A percentile compares a stretch with the other conserved stretches of the same genome.
Evolutionary conservation across 441 rosid genomes (phyloP).

Genomic region (Mallotus japonicus): DNA sequence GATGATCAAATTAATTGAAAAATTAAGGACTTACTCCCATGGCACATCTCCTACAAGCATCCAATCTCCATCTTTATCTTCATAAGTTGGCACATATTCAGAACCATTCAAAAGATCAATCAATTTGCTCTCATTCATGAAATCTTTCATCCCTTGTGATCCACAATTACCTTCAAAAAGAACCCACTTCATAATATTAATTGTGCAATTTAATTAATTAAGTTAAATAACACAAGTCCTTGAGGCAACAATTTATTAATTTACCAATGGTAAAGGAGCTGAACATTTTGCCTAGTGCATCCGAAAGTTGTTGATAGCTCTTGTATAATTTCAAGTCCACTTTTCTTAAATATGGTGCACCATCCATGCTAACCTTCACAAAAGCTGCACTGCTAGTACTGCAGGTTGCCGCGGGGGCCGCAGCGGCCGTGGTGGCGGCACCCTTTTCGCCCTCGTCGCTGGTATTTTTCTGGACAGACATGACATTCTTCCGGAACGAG

Average conservation of each 20-base stretch:
- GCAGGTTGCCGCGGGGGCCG: constrained; percentile 20
- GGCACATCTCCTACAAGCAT: constrained; percentile 99
- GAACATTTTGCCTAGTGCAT: constrained; percentile 83
- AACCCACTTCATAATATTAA: background rate
- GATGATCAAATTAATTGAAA: background rate
- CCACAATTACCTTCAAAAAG: constrained; percentile 56
- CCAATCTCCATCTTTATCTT: constrained; percentile 99
- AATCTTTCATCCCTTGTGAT: constrained; percentile 79
- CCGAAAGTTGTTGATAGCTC: constrained; percentile 74
- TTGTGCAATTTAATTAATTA: background rate
- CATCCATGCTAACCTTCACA: constrained; percentile 96
- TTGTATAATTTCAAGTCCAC: constrained; percentile 81
- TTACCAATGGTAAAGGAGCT: constrained; percentile 87
- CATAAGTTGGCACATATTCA: constrained; percentile 83
- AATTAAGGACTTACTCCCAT: constrained; percentile 66
- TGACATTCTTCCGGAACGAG: constrained; percentile 70
- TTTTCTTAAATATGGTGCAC: constrained; percentile 90
- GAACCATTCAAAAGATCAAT: constrained; percentile 79
- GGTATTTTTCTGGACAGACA: constrained; percentile 59
- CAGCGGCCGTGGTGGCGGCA: constrained; percentile 16
- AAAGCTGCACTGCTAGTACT: constrained; percentile 44
- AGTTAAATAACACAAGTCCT: no score
- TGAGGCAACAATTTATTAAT: background rate
- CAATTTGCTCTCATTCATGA: constrained; percentile 85
- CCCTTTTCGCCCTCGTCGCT: constrained; percentile 40